A percentile compares a stretch with the other conserved stretches of the same genome.
Evolutionary conservation across 2,329 filamentous ascomycete genomes (phyloP).

Genomic region (Phialophora tarda): DNA sequence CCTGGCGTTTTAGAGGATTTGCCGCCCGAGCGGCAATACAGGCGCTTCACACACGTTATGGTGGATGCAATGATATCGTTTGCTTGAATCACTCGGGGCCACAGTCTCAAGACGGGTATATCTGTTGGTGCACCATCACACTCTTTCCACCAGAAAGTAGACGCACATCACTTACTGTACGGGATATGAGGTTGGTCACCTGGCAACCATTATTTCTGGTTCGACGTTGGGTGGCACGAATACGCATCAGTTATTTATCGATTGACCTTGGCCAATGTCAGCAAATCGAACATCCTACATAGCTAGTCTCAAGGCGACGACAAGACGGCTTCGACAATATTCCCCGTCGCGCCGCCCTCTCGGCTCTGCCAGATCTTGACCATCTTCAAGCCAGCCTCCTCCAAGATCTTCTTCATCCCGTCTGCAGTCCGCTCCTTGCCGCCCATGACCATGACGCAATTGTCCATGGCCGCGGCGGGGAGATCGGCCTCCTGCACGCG

Average conservation of each 20-base stretch:
- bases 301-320: conserved; percentile 7
- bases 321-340: conserved; percentile 39
- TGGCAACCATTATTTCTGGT: not conserved
- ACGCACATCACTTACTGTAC: not conserved
- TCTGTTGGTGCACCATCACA: not conserved
- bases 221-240: no score
- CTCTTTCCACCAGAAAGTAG: not conserved
- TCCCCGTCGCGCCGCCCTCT: conserved; percentile 31
- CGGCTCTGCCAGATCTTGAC: conserved; percentile 39
- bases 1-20: not conserved
- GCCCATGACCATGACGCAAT: conserved; percentile 41
- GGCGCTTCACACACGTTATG: not conserved
- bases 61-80: not conserved
- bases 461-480: conserved; percentile 40
- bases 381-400: conserved; percentile 37
- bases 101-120: not conserved
- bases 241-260: not conserved
- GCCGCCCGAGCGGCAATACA: not conserved
- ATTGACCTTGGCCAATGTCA: not conserved
- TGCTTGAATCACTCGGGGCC: not conserved
- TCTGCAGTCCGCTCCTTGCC: conserved; percentile 42
- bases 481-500: conserved; percentile 33
- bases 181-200: not conserved
- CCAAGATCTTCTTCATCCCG: conserved; percentile 39
- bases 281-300: not conserved